Evolutionary conservation across 1,139 yeast genomes (phyloP), one percentile per base, ranked within the genome.

Genomic region (Hemisphaericaspora lyxosophila): DNA sequence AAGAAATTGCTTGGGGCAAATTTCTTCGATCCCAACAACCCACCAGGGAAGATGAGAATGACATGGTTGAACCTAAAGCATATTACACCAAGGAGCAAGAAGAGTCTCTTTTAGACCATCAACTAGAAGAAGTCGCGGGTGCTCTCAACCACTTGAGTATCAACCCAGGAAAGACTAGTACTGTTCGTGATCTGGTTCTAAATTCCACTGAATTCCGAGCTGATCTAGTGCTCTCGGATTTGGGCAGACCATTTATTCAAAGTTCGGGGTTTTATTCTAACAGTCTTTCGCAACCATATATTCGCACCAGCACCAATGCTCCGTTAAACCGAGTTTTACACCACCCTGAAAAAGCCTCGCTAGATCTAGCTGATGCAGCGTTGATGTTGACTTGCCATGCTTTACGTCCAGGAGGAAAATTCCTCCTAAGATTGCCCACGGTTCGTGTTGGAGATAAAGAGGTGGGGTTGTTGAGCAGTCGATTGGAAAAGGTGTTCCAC

Each of bases 291-390:
- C 73, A 75, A 48, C 95, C 97, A 11, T 82, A 76, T 43, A 48
- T 63, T 13, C 45, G 75, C 18, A 48, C 55, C 27, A 51, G 55
- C 22, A 49, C 55, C 13, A 60, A 63, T 34, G 47, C 48, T 1
- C 57, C 58, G 1, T 49, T 70, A 16, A 61, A 55, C 24, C 52
- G 52, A 34, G 60, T 66, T 0, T 45, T 56, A 9, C 43, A 48
- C 3, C 54, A 63, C 15, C 60, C 64, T 2, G 39, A 44, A 8
- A 62, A 62, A 38, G 54, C 70, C 18, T 46, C 62, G 3, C 49
- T 70, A 19, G 96, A 90, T 57, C 64, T 92, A 39, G 92, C 97
- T 46, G 97, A 92, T 55, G 96, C 97, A 0, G 90, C 96, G 0
- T 64, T 92, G 42, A 69, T 87, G 11, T 73, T 90, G 40, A 81